A percentile compares a stretch with the other conserved stretches of the same genome.
Conservation (phyloP, 352 stramenopile genomes). For the Globisporangium solare region DNA sequence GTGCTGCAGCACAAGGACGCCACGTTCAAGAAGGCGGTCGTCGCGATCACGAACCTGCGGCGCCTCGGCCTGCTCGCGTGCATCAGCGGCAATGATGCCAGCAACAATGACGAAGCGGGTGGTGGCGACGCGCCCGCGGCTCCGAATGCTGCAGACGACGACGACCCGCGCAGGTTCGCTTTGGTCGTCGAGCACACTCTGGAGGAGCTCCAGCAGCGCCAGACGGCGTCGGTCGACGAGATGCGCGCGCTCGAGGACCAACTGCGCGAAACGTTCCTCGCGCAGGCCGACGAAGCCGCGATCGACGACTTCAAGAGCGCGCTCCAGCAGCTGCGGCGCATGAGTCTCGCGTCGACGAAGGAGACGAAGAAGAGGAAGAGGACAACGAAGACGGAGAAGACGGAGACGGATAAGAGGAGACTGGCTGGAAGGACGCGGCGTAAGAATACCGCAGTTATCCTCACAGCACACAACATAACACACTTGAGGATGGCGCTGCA, state of each 20-base stretch:
- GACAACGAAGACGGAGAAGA: constrained; percentile 28
- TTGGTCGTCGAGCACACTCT: constrained; percentile 35
- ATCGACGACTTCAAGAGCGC: constrained; percentile 71
- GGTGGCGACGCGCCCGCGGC: neutral
- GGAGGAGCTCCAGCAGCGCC: constrained; percentile 1
- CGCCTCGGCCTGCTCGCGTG: constrained; percentile 20
- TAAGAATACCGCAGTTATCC: constrained; percentile 7
- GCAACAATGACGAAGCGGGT: constrained; percentile 4
- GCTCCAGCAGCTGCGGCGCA: constrained; percentile 54
- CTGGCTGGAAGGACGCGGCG: constrained; percentile 11
- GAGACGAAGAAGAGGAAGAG: constrained; percentile 17
- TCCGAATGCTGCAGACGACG: neutral
- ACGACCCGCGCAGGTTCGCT: constrained; percentile 27
- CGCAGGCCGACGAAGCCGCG: constrained; percentile 44
- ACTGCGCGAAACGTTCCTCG: constrained; percentile 57
- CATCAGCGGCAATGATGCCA: neutral
- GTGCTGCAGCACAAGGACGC: constrained; percentile 63
- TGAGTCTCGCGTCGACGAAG: constrained; percentile 20
- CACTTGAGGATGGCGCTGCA: constrained; percentile 15
- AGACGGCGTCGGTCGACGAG: constrained; percentile 14
- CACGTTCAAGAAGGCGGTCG: constrained; percentile 63
- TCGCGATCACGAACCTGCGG: constrained; percentile 50
- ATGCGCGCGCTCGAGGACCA: constrained; percentile 58
- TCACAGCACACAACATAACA: neutral
- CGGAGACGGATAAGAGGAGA: constrained; percentile 22